phyloP scores from a whole-genome alignment of 1,139 yeast genomes.

The Zygosaccharomyces pseudobailii region DNA sequence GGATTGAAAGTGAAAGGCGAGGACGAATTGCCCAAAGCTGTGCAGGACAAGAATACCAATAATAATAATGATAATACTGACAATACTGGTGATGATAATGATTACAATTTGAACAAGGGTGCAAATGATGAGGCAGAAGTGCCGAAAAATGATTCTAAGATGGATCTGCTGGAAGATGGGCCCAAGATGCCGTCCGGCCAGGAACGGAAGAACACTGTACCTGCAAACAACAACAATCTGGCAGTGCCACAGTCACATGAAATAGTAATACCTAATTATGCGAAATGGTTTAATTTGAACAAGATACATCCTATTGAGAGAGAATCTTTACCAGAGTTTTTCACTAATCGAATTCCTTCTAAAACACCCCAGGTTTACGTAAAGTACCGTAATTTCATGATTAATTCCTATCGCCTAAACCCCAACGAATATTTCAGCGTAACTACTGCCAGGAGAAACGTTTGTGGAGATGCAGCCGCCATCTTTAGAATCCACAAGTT shows the following conservation, averaged over 20 bases:
- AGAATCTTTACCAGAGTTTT: constrained; percentile 87
- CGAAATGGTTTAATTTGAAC: constrained; percentile 82
- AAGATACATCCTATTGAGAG: constrained; percentile 59
- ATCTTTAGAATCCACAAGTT: constrained; percentile 86
- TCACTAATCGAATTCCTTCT: constrained; percentile 65
- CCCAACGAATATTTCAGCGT: constrained; percentile 91
- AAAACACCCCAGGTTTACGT: constrained; percentile 86
- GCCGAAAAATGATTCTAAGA: not conserved
- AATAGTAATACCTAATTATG: constrained; percentile 88
- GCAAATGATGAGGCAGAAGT: constrained; percentile 16
- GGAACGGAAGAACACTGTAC: not conserved
- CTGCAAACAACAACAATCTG: constrained; percentile 5
- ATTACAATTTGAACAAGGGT: constrained; percentile 26
- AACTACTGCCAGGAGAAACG: constrained; percentile 89
- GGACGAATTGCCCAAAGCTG: constrained; percentile 1
- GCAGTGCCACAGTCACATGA: constrained; percentile 68
- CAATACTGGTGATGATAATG: constrained; percentile 1
- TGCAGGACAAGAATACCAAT: not conserved
- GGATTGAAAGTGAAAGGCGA: constrained; percentile 4
- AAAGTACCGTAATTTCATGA: constrained; percentile 89
- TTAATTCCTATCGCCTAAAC: constrained; percentile 84
- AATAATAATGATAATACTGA: constrained; percentile 1
- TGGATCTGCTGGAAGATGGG: not conserved
- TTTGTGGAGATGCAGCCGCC: constrained; percentile 95
- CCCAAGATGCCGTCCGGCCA: not conserved